Conservation (phyloP, 768 basidiomycete species). For the Panus rudis region DNA sequence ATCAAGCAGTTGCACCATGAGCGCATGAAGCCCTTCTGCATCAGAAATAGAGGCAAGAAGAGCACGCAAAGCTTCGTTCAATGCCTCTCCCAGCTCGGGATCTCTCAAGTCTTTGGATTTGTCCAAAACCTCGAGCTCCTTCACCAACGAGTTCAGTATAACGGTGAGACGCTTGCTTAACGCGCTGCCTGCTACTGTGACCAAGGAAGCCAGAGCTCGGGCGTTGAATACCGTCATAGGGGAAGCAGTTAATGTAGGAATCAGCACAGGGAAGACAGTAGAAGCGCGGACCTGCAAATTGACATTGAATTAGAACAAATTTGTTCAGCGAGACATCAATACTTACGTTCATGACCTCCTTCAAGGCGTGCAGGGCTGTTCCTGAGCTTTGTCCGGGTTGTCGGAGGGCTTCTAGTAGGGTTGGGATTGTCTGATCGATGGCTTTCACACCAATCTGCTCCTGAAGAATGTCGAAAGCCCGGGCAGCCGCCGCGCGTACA, state of each 20-base stretch:
- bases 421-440: slow-evolving; percentile 95
- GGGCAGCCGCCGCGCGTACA: slow-evolving; percentile 86
- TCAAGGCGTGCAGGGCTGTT: slow-evolving; percentile 87
- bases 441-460: slow-evolving; percentile 85
- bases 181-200: slow-evolving; percentile 89
- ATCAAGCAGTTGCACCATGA: slow-evolving; percentile 84
- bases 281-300: slow-evolving; percentile 73
- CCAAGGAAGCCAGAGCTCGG: slow-evolving; percentile 80
- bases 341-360: slow-evolving; percentile 89
- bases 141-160: slow-evolving; percentile 75
- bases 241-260: slow-evolving; percentile 83
- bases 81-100: slow-evolving; percentile 59
- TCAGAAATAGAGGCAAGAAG: slow-evolving; percentile 77
- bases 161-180: slow-evolving; percentile 76
- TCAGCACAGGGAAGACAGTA: slow-evolving; percentile 94
- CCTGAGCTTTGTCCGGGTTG: slow-evolving; percentile 93
- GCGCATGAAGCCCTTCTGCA: slow-evolving; percentile 78
- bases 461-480: slow-evolving; percentile 86
- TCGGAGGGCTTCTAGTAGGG: slow-evolving; percentile 84
- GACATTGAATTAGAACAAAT: slow-evolving; percentile 3
- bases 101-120: no score
- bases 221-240: slow-evolving; percentile 97
- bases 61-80: slow-evolving; percentile 69
- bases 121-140: slow-evolving; percentile 71
- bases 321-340: background rate